Percentiles rank a stretch among this genome's conserved stretches.
Evolutionary conservation across 768 basidiomycete species (phyloP).

Genomic region (Tremella yokohamensis): DNA sequence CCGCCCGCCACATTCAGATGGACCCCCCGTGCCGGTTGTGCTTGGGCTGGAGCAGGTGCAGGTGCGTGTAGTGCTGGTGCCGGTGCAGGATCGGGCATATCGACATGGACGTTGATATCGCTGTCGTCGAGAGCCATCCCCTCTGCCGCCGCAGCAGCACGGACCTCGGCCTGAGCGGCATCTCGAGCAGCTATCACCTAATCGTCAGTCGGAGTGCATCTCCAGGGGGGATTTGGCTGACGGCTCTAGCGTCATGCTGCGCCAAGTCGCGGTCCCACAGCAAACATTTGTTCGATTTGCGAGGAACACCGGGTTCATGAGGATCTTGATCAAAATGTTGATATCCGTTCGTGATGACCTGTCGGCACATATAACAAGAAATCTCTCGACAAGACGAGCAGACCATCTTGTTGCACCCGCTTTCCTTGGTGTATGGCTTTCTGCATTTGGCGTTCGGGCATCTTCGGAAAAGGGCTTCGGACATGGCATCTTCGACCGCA

Average conservation of each 20-base stretch:
- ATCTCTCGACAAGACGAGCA: conserved; percentile 63
- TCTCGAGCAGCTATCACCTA: conserved; percentile 39
- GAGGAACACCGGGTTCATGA: conserved; percentile 7
- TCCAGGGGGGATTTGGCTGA: conserved; percentile 3
- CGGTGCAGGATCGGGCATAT: conserved; percentile 9
- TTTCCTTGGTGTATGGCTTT: conserved; percentile 57
- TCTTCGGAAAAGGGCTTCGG: conserved; percentile 75
- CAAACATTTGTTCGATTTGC: conserved; percentile 19
- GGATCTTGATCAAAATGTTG: conserved; percentile 43
- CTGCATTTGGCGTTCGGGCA: conserved; percentile 70
- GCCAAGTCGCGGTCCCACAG: conserved; percentile 35
- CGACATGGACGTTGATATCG: conserved; percentile 29
- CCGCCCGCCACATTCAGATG: too few relatives aligned
- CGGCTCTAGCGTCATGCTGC: conserved; percentile 25
- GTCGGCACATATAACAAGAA: conserved; percentile 80
- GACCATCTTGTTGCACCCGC: conserved; percentile 71
- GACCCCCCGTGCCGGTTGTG: too few relatives aligned
- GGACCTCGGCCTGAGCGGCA: conserved; percentile 23
- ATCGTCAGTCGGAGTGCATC: background rate
- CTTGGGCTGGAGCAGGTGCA: too few relatives aligned
- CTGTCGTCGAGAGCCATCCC: conserved; percentile 21
- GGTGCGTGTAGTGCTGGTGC: too few relatives aligned
- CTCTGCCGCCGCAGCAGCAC: conserved; percentile 23
- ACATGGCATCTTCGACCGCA: conserved; percentile 88
- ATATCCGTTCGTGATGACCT: conserved; percentile 57